Evolutionary conservation across 805 yeast genomes (phyloP).

Genomic region (Wickerhamiella occidentalis): DNA sequence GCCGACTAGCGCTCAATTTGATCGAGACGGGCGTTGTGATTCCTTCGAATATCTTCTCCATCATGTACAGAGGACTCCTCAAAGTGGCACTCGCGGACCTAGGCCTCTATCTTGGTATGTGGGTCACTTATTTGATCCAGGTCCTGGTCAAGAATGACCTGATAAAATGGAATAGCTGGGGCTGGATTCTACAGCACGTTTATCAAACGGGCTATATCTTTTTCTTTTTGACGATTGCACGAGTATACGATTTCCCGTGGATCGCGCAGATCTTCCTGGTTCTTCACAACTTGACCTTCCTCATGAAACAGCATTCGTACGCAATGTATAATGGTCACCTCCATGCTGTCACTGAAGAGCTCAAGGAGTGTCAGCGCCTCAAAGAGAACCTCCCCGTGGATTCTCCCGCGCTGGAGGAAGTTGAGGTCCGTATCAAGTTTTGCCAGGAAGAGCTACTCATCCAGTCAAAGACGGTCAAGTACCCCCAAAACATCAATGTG

Average conservation of each 20-base stretch:
- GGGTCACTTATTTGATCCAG: constrained; percentile 51
- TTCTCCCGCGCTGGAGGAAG: constrained; percentile 14
- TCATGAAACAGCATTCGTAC: constrained; percentile 94
- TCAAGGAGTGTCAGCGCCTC: constrained; percentile 6
- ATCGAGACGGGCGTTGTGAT: constrained; percentile 34
- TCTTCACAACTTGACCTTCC: constrained; percentile 69
- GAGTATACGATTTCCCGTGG: constrained; percentile 61
- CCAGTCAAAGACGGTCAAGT: constrained; percentile 38
- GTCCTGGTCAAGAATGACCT: constrained; percentile 33
- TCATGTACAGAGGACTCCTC: constrained; percentile 48
- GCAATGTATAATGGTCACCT: constrained; percentile 86
- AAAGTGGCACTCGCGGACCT: constrained; percentile 66
- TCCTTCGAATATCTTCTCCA: constrained; percentile 42
- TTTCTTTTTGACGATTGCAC: constrained; percentile 46
- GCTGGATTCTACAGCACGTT: constrained; percentile 49
- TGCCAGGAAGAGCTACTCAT: constrained; percentile 59
- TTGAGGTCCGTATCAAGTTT: constrained; percentile 45
- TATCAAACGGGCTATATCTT: constrained; percentile 44
- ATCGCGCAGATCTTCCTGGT: constrained; percentile 76
- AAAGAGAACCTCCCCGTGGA: constrained; percentile 19
- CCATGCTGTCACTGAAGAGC: constrained; percentile 25
- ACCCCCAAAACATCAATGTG: constrained; percentile 63
- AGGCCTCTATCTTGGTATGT: constrained; percentile 57
- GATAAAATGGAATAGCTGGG: constrained; percentile 51
- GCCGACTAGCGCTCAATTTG: constrained; percentile 42